These are phyloP conservation scores for Punctularia strigosozonata DNA, from an alignment of 768 basidiomycete species.

Conservation along the genomic window DNA sequence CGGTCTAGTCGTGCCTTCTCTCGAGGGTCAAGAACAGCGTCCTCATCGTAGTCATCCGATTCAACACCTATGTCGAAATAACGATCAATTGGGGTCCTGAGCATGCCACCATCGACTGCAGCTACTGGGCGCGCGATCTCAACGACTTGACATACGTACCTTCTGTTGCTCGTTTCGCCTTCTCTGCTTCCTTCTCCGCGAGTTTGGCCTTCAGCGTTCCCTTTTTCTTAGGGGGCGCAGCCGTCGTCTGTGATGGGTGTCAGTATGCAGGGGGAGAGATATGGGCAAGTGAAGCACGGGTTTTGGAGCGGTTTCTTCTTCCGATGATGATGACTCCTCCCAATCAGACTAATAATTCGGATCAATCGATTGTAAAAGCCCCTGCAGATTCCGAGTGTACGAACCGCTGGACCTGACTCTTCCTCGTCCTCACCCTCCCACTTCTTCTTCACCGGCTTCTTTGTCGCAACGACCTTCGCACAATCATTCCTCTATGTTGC, in stretches of 20 bases:
- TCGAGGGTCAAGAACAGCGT: conserved; percentile 55
- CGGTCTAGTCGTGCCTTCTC: conserved; percentile 69
- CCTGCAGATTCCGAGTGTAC: conserved; percentile 17
- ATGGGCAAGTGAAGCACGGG: too few relatives aligned
- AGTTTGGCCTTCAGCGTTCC: conserved; percentile 85
- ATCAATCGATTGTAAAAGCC: conserved; percentile 1
- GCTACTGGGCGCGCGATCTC: too few relatives aligned
- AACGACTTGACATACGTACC: too few relatives aligned
- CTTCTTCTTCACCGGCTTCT: conserved; percentile 35
- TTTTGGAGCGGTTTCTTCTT: conserved; percentile 47
- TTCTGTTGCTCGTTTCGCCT: conserved; percentile 34
- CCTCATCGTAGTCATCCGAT: conserved; percentile 56
- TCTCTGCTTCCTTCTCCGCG: conserved; percentile 81
- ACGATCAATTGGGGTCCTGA: too few relatives aligned
- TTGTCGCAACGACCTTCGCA: conserved; percentile 8
- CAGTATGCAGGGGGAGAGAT: too few relatives aligned
- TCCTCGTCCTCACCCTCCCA: conserved; percentile 94
- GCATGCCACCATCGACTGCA: too few relatives aligned
- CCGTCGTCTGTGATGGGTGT: conserved; percentile 29
- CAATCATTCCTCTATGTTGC: too few relatives aligned
- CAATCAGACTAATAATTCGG: conserved; percentile 68
- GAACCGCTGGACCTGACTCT: conserved; percentile 62
- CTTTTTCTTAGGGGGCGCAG: conserved; percentile 80
- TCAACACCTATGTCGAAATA: conserved; percentile 29
- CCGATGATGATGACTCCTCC: conserved; percentile 77